phyloP scores from a whole-genome alignment of 2,329 filamentous ascomycete species.

The Paramyrothecium sp. region DNA sequence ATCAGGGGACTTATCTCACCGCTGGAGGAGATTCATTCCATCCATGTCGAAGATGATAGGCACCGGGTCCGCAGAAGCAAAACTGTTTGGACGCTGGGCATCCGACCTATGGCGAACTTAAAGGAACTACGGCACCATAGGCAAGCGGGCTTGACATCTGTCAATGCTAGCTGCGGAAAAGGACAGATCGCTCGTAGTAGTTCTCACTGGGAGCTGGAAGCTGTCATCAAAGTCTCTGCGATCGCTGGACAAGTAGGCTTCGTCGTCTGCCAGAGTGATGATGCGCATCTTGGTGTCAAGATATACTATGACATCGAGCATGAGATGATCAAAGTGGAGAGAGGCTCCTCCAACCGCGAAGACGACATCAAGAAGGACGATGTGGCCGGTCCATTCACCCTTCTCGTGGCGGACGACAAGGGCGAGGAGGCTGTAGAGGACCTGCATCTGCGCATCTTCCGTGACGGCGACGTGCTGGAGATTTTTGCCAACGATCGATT shows the following conservation, averaged over 20 bases:
- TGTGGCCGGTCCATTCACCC: conserved; percentile 41
- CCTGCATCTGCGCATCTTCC: conserved; percentile 16
- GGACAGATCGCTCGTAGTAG: conserved; percentile 1
- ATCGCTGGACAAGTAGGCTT: conserved; percentile 13
- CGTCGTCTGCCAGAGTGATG: conserved; percentile 20
- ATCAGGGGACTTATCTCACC: conserved; percentile 30
- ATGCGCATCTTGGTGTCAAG: conserved; percentile 28
- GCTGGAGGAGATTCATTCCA: conserved; percentile 37
- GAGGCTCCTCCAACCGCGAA: conserved; percentile 27
- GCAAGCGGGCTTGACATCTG: conserved; percentile 9
- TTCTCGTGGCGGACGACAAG: conserved; percentile 29
- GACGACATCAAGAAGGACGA: conserved; percentile 30
- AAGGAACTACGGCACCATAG: conserved; percentile 15
- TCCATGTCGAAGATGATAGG: conserved; percentile 22
- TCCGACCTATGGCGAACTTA: conserved; percentile 23
- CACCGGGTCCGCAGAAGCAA: conserved; percentile 14
- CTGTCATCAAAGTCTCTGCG: conserved; percentile 14
- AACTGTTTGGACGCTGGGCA: conserved; percentile 41
- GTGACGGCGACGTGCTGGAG: conserved; percentile 21
- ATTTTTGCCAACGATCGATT: conserved; percentile 24
- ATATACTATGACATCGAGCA: conserved; percentile 33
- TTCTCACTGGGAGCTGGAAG: conserved; percentile 22
- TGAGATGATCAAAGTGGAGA: conserved; percentile 39
- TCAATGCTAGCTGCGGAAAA: neutral
- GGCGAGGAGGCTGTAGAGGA: conserved; percentile 15